These are phyloP conservation scores for Xerophyta viscosa DNA, from an alignment of 106 monocot species.

Conservation along the genomic window DNA sequence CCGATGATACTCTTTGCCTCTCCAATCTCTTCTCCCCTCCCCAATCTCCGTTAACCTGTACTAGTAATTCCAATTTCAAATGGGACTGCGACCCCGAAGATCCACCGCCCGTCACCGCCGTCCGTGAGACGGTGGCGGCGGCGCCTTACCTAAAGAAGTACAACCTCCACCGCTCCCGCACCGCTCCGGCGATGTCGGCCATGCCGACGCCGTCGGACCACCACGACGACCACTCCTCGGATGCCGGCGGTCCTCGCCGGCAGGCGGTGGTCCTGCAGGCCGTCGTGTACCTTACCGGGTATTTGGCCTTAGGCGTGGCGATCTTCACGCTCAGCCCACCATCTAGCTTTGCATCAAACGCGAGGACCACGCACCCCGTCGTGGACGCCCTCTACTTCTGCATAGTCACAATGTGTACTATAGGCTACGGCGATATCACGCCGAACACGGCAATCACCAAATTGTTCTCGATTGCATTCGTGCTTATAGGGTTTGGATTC, in stretches of 20 bases:
- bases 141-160: slow-evolving; percentile 4
- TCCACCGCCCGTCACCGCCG: slow-evolving; percentile 1
- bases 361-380: slow-evolving; percentile 47
- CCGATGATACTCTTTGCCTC: slow-evolving; percentile 9
- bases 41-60: too few species aligned
- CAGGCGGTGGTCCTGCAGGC: slow-evolving; percentile 39
- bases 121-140: background rate
- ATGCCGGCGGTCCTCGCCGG: background rate
- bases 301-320: slow-evolving; percentile 64
- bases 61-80: too few species aligned
- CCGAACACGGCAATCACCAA: slow-evolving; percentile 58
- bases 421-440: slow-evolving; percentile 93
- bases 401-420: slow-evolving; percentile 93
- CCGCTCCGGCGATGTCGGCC: slow-evolving; percentile 67
- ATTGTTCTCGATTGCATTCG: slow-evolving; percentile 81
- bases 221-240: background rate
- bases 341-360: slow-evolving; percentile 25
- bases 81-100: too few species aligned
- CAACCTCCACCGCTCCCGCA: slow-evolving; percentile 63
- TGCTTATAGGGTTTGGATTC: slow-evolving; percentile 81
- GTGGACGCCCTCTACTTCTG: slow-evolving; percentile 90
- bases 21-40: background rate
- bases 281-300: slow-evolving; percentile 42
- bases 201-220: slow-evolving; percentile 6
- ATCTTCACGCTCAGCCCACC: slow-evolving; percentile 36